These are phyloP conservation scores for Pseudoturritis turrita DNA, from an alignment of 345 rosid species.

Conservation along the genomic window DNA sequence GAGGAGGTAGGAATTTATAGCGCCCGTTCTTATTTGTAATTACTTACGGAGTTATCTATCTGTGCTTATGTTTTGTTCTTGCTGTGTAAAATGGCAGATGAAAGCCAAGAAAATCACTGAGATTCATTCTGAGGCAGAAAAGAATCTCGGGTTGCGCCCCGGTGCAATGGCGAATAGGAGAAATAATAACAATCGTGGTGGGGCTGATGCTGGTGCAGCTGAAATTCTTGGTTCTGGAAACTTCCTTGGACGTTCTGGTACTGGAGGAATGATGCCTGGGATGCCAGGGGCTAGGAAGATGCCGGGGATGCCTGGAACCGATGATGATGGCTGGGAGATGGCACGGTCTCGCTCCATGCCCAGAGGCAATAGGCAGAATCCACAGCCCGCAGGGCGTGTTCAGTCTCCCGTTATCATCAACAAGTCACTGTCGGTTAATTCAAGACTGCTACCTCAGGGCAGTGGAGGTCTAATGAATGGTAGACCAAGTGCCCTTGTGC, in stretches of 20 bases:
- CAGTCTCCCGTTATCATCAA: constrained; percentile 38
- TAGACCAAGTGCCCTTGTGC: constrained; percentile 74
- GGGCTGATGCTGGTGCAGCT: constrained; percentile 1
- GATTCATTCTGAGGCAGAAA: constrained; percentile 91
- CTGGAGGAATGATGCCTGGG: constrained; percentile 99
- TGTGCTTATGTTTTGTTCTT: not conserved
- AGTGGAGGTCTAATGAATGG: constrained; percentile 50
- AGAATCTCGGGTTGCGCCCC: constrained; percentile 81
- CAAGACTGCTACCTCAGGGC: constrained; percentile 72
- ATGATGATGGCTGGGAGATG: constrained; percentile 74
- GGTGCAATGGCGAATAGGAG: constrained; percentile 92
- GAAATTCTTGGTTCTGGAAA: constrained; percentile 49
- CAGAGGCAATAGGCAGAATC: constrained; percentile 53
- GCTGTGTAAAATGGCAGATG: constrained; percentile 44
- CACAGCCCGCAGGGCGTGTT: constrained; percentile 45
- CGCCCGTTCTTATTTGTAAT: not conserved
- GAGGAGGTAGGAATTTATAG: constrained; percentile 60
- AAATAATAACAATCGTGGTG: constrained; percentile 24
- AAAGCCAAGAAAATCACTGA: constrained; percentile 92
- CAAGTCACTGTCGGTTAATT: constrained; percentile 49
- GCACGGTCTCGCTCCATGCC: constrained; percentile 66
- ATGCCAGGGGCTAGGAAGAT: constrained; percentile 89
- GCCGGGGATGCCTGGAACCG: constrained; percentile 74
- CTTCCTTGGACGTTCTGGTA: constrained; percentile 65
- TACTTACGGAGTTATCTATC: not conserved